These are phyloP conservation scores for Vicia faba DNA, from an alignment of 306 rosid genomes.

Conservation along the genomic window DNA sequence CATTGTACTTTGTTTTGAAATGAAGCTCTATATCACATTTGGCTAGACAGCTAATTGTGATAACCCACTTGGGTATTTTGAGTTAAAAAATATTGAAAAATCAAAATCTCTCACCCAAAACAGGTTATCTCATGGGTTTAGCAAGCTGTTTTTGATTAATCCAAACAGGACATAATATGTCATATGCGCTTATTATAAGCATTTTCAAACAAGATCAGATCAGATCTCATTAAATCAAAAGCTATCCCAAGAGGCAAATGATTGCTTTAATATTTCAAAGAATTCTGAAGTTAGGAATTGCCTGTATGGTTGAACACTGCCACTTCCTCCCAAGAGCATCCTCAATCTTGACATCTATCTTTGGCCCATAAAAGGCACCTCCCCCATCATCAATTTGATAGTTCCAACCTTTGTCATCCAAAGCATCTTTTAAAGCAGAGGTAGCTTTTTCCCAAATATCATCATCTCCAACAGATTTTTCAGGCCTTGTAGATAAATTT, in stretches of 20 bases:
- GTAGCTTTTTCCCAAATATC: slow-evolving; percentile 91
- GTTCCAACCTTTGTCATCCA: slow-evolving; percentile 89
- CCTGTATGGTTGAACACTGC: slow-evolving; percentile 99
- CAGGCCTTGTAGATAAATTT: slow-evolving; percentile 94
- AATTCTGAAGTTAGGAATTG: slow-evolving; percentile 40
- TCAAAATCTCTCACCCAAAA: background rate
- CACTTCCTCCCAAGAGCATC: slow-evolving; percentile 99
- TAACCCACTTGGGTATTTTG: background rate
- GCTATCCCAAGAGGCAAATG: slow-evolving; percentile 7
- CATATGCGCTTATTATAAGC: slow-evolving; percentile 10
- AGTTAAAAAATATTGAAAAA: slow-evolving; percentile 4
- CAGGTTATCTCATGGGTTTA: background rate
- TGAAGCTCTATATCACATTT: background rate
- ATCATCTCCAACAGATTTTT: slow-evolving; percentile 84
- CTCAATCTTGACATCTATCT: slow-evolving; percentile 97
- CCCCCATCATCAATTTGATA: slow-evolving; percentile 94
- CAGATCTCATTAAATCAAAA: background rate
- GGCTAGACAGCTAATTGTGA: background rate
- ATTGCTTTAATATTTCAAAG: slow-evolving; percentile 20
- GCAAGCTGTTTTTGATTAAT: background rate
- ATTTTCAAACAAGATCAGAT: slow-evolving; percentile 16
- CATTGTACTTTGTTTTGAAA: background rate
- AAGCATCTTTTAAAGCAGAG: slow-evolving; percentile 83
- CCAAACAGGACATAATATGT: slow-evolving; percentile 1
- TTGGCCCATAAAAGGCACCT: slow-evolving; percentile 98